Conservation (phyloP, 768 basidiomycete genomes). For the Tylopilus intermedius region DNA sequence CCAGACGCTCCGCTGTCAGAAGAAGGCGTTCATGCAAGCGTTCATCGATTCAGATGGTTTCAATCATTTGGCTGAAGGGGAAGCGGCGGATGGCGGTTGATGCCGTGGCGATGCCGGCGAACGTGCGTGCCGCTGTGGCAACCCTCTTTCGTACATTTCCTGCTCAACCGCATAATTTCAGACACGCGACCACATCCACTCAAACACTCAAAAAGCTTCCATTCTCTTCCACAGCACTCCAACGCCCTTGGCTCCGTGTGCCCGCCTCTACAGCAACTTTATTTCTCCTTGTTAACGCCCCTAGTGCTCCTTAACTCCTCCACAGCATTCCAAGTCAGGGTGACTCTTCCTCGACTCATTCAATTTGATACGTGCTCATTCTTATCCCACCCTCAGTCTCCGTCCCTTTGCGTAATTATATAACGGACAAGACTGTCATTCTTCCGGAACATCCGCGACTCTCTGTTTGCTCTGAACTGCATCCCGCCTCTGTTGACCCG, state of each 20-base stretch:
- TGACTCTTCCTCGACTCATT: background rate
- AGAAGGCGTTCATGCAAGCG: slow-evolving; percentile 1
- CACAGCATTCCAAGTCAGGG: slow-evolving; percentile 11
- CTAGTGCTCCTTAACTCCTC: slow-evolving; percentile 11
- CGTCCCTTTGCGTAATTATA: slow-evolving; percentile 1
- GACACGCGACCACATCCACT: slow-evolving; percentile 34
- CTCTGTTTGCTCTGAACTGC: background rate
- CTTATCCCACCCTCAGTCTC: slow-evolving; percentile 4
- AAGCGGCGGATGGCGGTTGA: slow-evolving; percentile 1
- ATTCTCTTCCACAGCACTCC: slow-evolving; percentile 11
- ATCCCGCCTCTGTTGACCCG: background rate
- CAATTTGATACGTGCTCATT: slow-evolving; percentile 1
- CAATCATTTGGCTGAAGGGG: slow-evolving; percentile 26
- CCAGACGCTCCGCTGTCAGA: slow-evolving; percentile 1
- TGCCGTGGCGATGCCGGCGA: slow-evolving; percentile 32
- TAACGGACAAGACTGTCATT: background rate
- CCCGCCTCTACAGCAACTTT: background rate
- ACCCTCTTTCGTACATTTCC: slow-evolving; percentile 20
- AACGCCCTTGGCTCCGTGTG: slow-evolving; percentile 6
- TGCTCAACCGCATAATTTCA: slow-evolving; percentile 30
- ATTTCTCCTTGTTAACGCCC: slow-evolving; percentile 1
- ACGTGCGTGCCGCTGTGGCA: slow-evolving; percentile 33
- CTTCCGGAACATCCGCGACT: background rate
- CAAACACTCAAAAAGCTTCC: slow-evolving; percentile 15
- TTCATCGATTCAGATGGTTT: slow-evolving; percentile 13